Conservation (phyloP, 768 basidiomycete genomes). For the Omphalotus guepiniiformis region DNA sequence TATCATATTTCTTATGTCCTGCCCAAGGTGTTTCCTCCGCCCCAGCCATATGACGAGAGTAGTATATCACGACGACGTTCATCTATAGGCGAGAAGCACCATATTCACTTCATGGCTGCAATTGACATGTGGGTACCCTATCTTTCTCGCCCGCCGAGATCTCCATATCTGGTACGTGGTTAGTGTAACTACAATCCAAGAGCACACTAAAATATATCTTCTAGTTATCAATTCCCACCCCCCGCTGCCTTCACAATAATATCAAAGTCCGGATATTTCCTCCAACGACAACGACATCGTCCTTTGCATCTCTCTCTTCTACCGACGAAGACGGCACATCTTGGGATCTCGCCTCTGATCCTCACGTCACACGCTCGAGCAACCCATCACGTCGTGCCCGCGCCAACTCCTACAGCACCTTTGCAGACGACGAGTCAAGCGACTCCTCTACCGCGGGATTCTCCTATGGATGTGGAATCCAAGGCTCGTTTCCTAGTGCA, state of each 20-base stretch:
- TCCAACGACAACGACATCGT: conserved; percentile 48
- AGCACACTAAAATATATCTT: background rate
- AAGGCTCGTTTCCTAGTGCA: conserved; percentile 74
- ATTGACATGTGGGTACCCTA: conserved; percentile 76
- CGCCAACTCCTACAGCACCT: conserved; percentile 58
- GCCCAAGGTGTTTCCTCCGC: conserved; percentile 57
- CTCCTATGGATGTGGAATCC: conserved; percentile 61
- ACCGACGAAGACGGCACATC: conserved; percentile 62
- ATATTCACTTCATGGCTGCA: conserved; percentile 75
- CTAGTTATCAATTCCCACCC: conserved; percentile 73
- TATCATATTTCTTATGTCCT: conserved; percentile 76
- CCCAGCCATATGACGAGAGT: conserved; percentile 24
- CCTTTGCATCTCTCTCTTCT: conserved; percentile 72
- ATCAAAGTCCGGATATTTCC: conserved; percentile 73
- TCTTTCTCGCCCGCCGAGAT: conserved; percentile 59
- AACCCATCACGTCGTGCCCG: conserved; percentile 48
- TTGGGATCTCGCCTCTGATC: conserved; percentile 78
- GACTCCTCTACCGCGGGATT: conserved; percentile 58
- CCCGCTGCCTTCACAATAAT: conserved; percentile 73
- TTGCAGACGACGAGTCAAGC: conserved; percentile 81
- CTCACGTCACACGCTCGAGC: conserved; percentile 58
- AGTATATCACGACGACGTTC: conserved; percentile 33
- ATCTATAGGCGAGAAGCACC: conserved; percentile 57
- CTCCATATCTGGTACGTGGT: conserved; percentile 64
- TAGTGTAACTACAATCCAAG: background rate